Evolutionary conservation across 371 early-diverging fungal species (phyloP).

Genomic region (Chytridiales sp.): DNA sequence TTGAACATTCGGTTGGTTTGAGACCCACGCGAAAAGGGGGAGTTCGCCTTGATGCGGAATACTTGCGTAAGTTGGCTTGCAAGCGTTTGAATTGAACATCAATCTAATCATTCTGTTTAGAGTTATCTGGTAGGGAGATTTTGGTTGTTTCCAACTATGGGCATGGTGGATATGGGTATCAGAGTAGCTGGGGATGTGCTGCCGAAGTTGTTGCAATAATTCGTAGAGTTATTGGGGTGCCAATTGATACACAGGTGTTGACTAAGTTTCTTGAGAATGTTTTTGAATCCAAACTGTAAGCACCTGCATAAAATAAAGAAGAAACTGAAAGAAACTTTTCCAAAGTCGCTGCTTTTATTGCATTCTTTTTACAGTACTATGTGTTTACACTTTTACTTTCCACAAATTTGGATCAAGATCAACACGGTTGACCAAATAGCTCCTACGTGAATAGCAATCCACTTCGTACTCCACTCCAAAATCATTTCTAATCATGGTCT

Average conservation of each 20-base stretch:
- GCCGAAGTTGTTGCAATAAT: slow-evolving; percentile 50
- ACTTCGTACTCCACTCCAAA: slow-evolving; percentile 41
- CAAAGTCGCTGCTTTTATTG: too few species aligned
- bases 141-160: slow-evolving; percentile 76
- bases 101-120: slow-evolving; percentile 2
- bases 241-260: slow-evolving; percentile 35
- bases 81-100: not conserved
- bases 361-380: too few species aligned
- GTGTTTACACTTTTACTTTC: too few species aligned
- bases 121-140: slow-evolving; percentile 24
- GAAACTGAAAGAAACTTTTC: not conserved
- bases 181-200: slow-evolving; percentile 75
- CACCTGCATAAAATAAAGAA: not conserved
- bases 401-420: too few species aligned
- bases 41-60: slow-evolving; percentile 67
- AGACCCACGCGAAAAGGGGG: slow-evolving; percentile 72
- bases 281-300: slow-evolving; percentile 13
- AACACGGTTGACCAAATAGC: too few species aligned
- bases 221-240: slow-evolving; percentile 22
- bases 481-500: slow-evolving; percentile 31
- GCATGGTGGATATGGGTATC: slow-evolving; percentile 76
- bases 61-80: slow-evolving; percentile 22
- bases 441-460: slow-evolving; percentile 22
- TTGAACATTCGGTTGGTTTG: slow-evolving; percentile 68
- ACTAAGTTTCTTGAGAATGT: slow-evolving; percentile 19